These are phyloP conservation scores for Fistulifera pelliculosa DNA, from an alignment of 108 stramenopile species.

Conservation along the genomic window DNA sequence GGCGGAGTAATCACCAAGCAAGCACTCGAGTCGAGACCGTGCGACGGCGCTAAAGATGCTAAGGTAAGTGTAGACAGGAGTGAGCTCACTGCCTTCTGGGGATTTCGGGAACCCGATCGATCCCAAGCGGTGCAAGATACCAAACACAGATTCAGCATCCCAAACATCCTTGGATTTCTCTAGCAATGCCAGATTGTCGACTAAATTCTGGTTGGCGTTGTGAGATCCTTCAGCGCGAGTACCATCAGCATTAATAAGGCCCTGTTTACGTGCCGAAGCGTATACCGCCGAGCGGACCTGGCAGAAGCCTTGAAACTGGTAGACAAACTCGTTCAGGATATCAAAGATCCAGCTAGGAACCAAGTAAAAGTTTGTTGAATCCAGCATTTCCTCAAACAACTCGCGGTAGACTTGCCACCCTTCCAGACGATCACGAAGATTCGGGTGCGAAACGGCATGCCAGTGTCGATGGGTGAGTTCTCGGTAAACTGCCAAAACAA, in stretches of 20 bases:
- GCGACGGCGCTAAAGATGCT: slow-evolving; percentile 92
- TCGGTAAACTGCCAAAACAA: slow-evolving; percentile 79
- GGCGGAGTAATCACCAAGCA: slow-evolving; percentile 89
- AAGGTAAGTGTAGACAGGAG: slow-evolving; percentile 64
- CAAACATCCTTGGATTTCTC: slow-evolving; percentile 73
- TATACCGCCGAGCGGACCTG: slow-evolving; percentile 83
- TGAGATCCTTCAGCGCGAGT: slow-evolving; percentile 9
- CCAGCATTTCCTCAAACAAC: slow-evolving; percentile 78
- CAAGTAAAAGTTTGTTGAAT: slow-evolving; percentile 62
- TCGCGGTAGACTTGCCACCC: slow-evolving; percentile 84
- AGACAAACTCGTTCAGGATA: slow-evolving; percentile 97
- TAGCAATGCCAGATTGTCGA: slow-evolving; percentile 54
- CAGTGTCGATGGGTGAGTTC: slow-evolving; percentile 82
- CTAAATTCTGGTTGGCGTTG: slow-evolving; percentile 48
- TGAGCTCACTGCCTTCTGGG: slow-evolving; percentile 27
- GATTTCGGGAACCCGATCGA: slow-evolving; percentile 48
- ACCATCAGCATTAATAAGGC: slow-evolving; percentile 12
- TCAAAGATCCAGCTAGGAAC: slow-evolving; percentile 96
- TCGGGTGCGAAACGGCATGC: slow-evolving; percentile 69
- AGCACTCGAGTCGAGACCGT: slow-evolving; percentile 88
- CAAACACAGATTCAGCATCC: slow-evolving; percentile 89
- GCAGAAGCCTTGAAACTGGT: slow-evolving; percentile 97
- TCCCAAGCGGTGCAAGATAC: slow-evolving; percentile 78
- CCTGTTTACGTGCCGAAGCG: slow-evolving; percentile 45
- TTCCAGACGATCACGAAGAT: slow-evolving; percentile 74